phyloP scores from a whole-genome alignment of 768 basidiomycete genomes.

The Xanthoconium purpureum region DNA sequence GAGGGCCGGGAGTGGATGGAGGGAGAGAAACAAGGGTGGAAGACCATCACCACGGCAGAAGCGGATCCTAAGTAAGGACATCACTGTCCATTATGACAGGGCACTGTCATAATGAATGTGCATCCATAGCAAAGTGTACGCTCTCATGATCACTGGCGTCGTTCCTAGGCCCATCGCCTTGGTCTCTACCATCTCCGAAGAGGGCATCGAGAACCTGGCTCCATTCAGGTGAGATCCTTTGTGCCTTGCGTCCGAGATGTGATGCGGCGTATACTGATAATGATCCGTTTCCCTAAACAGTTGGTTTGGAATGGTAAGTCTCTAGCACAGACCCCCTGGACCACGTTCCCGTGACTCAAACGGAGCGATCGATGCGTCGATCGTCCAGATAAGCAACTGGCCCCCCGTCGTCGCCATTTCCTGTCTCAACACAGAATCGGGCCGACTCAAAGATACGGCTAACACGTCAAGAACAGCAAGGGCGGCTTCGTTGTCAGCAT shows the following conservation, averaged over 20 bases:
- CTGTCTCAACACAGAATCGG: constrained; percentile 12
- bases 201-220: no score
- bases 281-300: not conserved
- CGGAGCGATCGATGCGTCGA: no score
- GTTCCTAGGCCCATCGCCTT: no score
- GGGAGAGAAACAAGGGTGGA: constrained; percentile 36
- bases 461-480: constrained; percentile 37
- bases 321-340: no score
- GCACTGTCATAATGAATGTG: no score
- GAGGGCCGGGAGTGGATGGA: constrained; percentile 31
- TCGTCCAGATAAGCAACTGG: constrained; percentile 17
- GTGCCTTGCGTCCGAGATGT: constrained; percentile 15
- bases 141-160: constrained; percentile 35
- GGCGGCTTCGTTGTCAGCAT: constrained; percentile 50
- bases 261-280: constrained; percentile 15
- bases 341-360: no score
- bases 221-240: no score
- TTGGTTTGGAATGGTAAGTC: constrained; percentile 26
- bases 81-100: no score
- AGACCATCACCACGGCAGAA: constrained; percentile 14
- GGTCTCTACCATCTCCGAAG: no score
- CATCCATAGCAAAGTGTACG: constrained; percentile 26
- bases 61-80: no score
- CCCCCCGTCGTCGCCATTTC: constrained; percentile 40
- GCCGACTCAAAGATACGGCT: constrained; percentile 39